Conservation (phyloP, 805 yeast species). For the Zygosaccharomyces siamensis region DNA sequence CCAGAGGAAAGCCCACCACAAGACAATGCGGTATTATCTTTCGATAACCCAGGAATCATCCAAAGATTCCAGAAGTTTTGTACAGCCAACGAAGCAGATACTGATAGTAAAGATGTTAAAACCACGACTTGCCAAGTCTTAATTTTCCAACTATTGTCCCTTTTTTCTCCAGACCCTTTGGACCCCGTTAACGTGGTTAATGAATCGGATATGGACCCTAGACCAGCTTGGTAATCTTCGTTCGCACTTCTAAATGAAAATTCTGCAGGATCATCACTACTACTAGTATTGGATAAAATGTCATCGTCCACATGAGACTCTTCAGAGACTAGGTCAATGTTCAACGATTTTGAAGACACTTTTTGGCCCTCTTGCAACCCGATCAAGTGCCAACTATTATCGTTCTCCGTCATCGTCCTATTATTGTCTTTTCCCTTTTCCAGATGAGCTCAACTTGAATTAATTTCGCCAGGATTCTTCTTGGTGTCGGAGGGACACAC, state of each 20-base stretch:
- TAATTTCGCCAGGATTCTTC: neutral
- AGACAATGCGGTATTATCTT: neutral
- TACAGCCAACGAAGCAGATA: slow-evolving; percentile 9
- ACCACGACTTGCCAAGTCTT: slow-evolving; percentile 15
- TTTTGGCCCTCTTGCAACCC: slow-evolving; percentile 9
- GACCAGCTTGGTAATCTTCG: neutral
- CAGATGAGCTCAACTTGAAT: no score
- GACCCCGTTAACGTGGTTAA: slow-evolving; percentile 17
- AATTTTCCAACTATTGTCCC: slow-evolving; percentile 2
- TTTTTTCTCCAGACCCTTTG: slow-evolving; percentile 1
- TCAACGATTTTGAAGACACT: slow-evolving; percentile 5
- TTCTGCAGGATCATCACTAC: slow-evolving; percentile 18
- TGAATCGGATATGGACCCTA: slow-evolving; percentile 8
- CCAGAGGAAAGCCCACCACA: neutral
- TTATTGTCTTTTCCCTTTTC: neutral
- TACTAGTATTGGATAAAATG: slow-evolving; percentile 22
- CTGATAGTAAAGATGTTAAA: slow-evolving; percentile 13
- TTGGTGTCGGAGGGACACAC: neutral
- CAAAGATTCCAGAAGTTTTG: slow-evolving; percentile 9
- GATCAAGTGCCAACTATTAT: slow-evolving; percentile 16
- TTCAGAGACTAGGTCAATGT: slow-evolving; percentile 12
- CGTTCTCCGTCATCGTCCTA: slow-evolving; percentile 6
- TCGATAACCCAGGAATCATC: slow-evolving; percentile 1
- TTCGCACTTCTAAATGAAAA: slow-evolving; percentile 7
- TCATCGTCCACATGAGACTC: slow-evolving; percentile 19